Percentiles rank a stretch among this genome's conserved stretches.
Evolutionary conservation across 2,329 filamentous ascomycete genomes (phyloP).

Genomic region (Pseudogymnoascus verrucosus): DNA sequence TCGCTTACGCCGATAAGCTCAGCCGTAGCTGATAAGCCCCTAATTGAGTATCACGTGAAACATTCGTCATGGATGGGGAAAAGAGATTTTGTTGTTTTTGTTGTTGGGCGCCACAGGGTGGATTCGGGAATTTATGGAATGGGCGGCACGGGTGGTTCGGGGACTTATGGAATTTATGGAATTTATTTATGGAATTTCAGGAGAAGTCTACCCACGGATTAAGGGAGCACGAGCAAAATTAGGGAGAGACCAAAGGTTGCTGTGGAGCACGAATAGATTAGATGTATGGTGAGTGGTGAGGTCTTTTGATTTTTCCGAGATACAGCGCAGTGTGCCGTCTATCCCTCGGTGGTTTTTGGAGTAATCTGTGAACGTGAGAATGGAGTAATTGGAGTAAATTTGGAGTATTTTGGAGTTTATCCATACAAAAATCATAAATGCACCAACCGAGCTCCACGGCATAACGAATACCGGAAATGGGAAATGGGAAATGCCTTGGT

Average conservation of each 20-base stretch:
- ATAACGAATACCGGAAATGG: not conserved
- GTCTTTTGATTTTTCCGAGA: not conserved
- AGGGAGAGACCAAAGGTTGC: not conserved
- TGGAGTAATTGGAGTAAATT: not conserved
- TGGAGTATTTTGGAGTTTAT: not conserved
- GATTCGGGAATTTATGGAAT: not conserved
- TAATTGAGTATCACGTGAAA: not conserved
- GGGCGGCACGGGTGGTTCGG: not conserved
- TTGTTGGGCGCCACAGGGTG: not conserved
- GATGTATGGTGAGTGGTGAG: not conserved
- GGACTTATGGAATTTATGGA: not conserved
- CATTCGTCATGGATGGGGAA: not conserved
- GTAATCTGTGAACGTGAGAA: not conserved
- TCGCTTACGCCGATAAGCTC: not conserved
- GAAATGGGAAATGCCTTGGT: not conserved
- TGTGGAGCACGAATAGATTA: slow-evolving; percentile 3
- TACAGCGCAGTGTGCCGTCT: not conserved
- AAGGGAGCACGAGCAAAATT: not conserved
- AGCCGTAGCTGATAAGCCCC: not conserved
- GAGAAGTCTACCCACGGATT: not conserved
- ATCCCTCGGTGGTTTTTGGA: not conserved
- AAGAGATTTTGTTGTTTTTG: not conserved
- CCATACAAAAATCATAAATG: not conserved
- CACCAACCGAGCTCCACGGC: not conserved
- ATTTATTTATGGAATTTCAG: not conserved